These are phyloP conservation scores for Talaromyces islandicus DNA, from an alignment of 2,329 filamentous ascomycete species.

Conservation along the genomic window DNA sequence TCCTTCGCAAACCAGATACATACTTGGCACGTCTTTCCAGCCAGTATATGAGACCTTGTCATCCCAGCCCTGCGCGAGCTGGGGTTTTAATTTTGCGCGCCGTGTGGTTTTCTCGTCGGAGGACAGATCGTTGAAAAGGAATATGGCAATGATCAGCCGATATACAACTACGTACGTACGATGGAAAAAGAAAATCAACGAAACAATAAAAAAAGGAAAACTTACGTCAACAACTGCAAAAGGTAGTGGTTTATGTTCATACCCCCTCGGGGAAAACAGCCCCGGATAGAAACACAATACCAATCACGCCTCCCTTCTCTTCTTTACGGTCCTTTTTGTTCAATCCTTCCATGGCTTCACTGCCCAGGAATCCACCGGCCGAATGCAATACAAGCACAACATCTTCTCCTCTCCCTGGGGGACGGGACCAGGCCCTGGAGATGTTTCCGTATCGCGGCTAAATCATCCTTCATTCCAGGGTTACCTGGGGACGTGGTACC, in stretches of 20 bases:
- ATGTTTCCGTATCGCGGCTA: neutral
- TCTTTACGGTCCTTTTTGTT: slow-evolving; percentile 44
- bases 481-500: slow-evolving; percentile 3
- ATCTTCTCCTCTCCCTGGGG: neutral
- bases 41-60: neutral
- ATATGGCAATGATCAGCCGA: neutral
- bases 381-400: slow-evolving; percentile 3
- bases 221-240: slow-evolving; percentile 3
- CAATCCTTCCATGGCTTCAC: slow-evolving; percentile 77
- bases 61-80: slow-evolving; percentile 2
- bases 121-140: neutral
- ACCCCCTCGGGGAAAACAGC: neutral
- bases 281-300: slow-evolving; percentile 1
- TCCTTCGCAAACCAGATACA: slow-evolving; percentile 1
- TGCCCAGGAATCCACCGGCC: slow-evolving; percentile 66
- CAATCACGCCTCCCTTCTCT: neutral
- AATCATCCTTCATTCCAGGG: slow-evolving; percentile 2
- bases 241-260: neutral
- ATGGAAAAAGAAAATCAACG: too few relatives aligned
- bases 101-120: neutral
- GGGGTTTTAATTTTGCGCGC: neutral
- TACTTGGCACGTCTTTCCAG: slow-evolving; percentile 8
- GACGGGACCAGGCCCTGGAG: neutral
- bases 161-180: too few relatives aligned
- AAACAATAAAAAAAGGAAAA: neutral